phyloP scores from a whole-genome alignment of 768 basidiomycete species.

The Lentinula raphanica region DNA sequence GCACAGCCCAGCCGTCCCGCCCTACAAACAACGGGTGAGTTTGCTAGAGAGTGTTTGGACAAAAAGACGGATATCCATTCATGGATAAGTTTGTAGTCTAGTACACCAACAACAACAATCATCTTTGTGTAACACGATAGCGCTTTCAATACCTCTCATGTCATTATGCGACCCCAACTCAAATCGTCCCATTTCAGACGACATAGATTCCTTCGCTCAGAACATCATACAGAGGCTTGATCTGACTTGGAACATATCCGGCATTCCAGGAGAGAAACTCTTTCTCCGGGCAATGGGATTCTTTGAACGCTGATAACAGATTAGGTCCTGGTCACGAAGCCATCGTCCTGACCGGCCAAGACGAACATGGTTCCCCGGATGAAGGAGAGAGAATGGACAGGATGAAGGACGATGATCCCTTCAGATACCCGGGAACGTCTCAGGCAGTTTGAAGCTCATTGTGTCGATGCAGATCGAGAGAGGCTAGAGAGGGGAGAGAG shows the following conservation, averaged over 20 bases:
- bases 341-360: constrained; percentile 26
- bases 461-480: not conserved
- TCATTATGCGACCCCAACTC: not conserved
- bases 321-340: constrained; percentile 38
- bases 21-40: not conserved
- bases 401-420: constrained; percentile 4
- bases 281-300: constrained; percentile 27
- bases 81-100: not conserved
- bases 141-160: no score
- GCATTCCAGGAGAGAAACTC: constrained; percentile 47
- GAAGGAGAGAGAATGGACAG: constrained; percentile 2
- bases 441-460: constrained; percentile 7
- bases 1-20: no score
- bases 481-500: not conserved
- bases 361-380: constrained; percentile 5
- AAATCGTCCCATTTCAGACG: not conserved
- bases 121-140: not conserved
- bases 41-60: not conserved
- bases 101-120: not conserved
- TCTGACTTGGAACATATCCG: constrained; percentile 51
- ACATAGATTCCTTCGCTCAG: no score
- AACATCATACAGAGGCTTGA: constrained; percentile 46
- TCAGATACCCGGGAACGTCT: constrained; percentile 7
- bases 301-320: constrained; percentile 18
- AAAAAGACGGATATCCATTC: not conserved